phyloP scores from a whole-genome alignment of 2,329 filamentous ascomycete genomes.

The Lachnellula suecica region DNA sequence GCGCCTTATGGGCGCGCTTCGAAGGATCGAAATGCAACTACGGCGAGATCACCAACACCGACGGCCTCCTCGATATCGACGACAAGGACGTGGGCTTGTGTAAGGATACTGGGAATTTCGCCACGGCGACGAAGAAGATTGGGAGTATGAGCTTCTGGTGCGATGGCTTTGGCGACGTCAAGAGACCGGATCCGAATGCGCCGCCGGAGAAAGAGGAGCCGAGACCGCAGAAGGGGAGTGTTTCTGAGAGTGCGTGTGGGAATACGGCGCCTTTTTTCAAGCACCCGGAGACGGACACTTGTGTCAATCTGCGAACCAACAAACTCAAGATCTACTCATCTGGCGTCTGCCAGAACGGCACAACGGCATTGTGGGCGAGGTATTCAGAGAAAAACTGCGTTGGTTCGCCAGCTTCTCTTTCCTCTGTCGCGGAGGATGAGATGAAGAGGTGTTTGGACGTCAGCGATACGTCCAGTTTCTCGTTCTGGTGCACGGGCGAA shows the following conservation, averaged over 20 bases:
- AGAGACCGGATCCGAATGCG: slow-evolving; percentile 7
- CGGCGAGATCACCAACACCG: slow-evolving; percentile 3
- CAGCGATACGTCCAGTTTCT: slow-evolving; percentile 4
- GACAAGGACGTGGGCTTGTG: slow-evolving; percentile 16
- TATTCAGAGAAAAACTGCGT: slow-evolving; percentile 4
- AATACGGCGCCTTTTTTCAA: slow-evolving; percentile 2
- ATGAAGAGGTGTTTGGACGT: slow-evolving; percentile 8
- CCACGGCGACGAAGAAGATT: background rate
- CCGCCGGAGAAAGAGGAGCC: slow-evolving; percentile 3
- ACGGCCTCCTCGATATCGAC: slow-evolving; percentile 11
- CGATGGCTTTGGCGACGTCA: slow-evolving; percentile 12
- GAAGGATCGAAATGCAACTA: slow-evolving; percentile 13
- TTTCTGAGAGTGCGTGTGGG: slow-evolving; percentile 8
- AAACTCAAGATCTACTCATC: slow-evolving; percentile 9
- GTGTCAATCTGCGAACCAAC: slow-evolving; percentile 7
- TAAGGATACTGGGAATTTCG: background rate
- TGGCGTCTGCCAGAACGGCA: slow-evolving; percentile 12
- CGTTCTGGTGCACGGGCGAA: slow-evolving; percentile 13
- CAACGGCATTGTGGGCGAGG: slow-evolving; percentile 4
- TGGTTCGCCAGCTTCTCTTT: background rate
- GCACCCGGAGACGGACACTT: slow-evolving; percentile 13
- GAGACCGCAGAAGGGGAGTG: slow-evolving; percentile 6
- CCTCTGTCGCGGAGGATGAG: background rate
- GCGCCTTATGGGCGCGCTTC: slow-evolving; percentile 15
- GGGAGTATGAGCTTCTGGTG: slow-evolving; percentile 19